Evolutionary conservation across 257 asterid genomes (phyloP).

Genomic region (Apocynum venetum): DNA sequence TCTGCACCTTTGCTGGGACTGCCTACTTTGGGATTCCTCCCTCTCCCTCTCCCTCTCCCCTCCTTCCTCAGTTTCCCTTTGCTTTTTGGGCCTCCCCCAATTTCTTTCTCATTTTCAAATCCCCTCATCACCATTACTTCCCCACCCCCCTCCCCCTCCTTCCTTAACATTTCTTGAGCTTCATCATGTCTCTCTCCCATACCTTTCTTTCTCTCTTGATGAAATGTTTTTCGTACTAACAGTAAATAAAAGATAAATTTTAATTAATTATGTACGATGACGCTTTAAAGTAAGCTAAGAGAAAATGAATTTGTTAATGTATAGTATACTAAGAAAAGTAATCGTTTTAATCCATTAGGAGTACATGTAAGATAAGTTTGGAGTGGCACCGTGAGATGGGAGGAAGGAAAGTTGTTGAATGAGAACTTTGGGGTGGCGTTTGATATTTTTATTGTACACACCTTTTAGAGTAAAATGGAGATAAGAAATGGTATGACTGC

Average conservation of each 20-base stretch:
- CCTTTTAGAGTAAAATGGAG: conserved; percentile 17
- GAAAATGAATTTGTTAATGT: too few species aligned
- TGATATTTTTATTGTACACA: neutral
- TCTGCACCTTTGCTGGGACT: conserved; percentile 26
- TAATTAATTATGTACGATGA: too few species aligned
- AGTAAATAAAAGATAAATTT: too few species aligned
- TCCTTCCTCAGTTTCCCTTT: neutral
- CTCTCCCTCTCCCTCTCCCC: too few species aligned
- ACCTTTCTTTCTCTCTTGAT: too few species aligned
- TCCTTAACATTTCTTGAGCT: too few species aligned
- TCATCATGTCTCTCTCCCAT: too few species aligned
- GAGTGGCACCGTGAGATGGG: neutral
- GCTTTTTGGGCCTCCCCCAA: neutral
- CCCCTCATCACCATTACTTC: neutral
- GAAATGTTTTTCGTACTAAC: too few species aligned
- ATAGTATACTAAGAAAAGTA: too few species aligned
- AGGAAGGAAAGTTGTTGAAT: neutral
- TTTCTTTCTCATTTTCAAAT: neutral
- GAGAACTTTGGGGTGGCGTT: neutral
- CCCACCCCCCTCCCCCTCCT: too few species aligned
- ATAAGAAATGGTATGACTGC: conserved; percentile 14
- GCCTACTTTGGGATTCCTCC: conserved; percentile 18
- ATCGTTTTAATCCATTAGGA: too few species aligned
- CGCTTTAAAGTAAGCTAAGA: too few species aligned
- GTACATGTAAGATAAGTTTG: neutral